These are phyloP conservation scores for Penicillium sp. DNA, from an alignment of 2,329 filamentous ascomycete genomes.

Conservation along the genomic window DNA sequence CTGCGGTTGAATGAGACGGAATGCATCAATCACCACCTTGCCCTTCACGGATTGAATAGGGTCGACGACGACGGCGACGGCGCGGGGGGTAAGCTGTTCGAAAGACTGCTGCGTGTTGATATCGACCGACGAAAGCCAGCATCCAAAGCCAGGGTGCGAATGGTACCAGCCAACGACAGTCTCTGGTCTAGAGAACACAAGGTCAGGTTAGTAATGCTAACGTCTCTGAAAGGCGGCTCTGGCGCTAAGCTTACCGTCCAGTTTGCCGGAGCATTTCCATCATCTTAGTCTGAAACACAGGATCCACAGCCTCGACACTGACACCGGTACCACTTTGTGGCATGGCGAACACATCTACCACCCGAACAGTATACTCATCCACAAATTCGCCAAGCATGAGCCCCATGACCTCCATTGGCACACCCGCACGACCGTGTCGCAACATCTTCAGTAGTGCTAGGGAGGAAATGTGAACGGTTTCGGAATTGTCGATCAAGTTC, in stretches of 20 bases:
- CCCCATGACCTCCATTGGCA: slow-evolving; percentile 99
- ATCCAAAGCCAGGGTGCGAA: slow-evolving; percentile 97
- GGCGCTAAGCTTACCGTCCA: slow-evolving; percentile 62
- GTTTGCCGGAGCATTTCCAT: slow-evolving; percentile 99
- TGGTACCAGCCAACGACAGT: slow-evolving; percentile 99
- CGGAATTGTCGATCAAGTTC: slow-evolving; percentile 94
- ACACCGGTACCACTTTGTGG: slow-evolving; percentile 97
- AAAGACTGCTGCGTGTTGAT: slow-evolving; percentile 99
- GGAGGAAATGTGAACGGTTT: slow-evolving; percentile 98
- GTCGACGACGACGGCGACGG: slow-evolving; percentile 95
- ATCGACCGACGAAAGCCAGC: slow-evolving; percentile 97
- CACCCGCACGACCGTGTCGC: slow-evolving; percentile 90
- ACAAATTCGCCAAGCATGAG: slow-evolving; percentile 98
- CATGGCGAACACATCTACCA: slow-evolving; percentile 99
- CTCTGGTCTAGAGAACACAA: slow-evolving; percentile 61
- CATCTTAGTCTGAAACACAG: slow-evolving; percentile 99
- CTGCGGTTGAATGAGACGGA: slow-evolving; percentile 96
- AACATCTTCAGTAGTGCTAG: slow-evolving; percentile 97
- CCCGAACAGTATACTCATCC: slow-evolving; percentile 96
- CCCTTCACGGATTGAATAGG: slow-evolving; percentile 99
- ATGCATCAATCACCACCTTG: slow-evolving; percentile 98
- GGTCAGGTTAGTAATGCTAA: slow-evolving; percentile 7
- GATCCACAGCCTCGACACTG: slow-evolving; percentile 95
- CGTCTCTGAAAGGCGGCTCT: background rate
- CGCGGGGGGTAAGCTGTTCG: slow-evolving; percentile 92